Evolutionary conservation across 495 filamentous ascomycete species (phyloP).

Genomic region (Coniosporium apollinis): DNA sequence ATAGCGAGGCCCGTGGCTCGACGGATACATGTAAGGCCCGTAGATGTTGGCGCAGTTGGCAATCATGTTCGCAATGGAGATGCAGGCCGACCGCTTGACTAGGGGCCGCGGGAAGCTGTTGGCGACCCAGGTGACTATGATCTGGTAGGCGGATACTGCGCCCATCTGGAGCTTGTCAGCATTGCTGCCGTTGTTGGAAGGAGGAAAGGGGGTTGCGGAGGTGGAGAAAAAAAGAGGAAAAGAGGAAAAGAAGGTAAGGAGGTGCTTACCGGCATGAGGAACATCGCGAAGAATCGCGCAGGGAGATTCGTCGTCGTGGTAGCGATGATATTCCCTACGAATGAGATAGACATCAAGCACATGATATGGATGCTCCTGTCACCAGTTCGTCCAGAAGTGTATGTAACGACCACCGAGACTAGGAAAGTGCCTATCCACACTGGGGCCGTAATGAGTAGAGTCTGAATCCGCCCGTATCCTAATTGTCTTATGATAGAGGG

Average conservation of each 20-base stretch:
- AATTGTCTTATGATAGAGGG: slow-evolving; percentile 52
- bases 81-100: neutral
- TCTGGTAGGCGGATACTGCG: no score
- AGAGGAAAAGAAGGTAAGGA: neutral
- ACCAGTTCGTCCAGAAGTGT: neutral
- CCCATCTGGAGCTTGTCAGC: neutral
- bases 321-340: neutral
- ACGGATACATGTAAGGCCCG: neutral
- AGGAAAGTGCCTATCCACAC: slow-evolving; percentile 1
- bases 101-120: slow-evolving; percentile 1
- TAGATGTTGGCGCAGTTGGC: neutral
- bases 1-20: neutral
- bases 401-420: neutral
- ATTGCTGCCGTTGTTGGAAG: neutral
- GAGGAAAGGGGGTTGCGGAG: no score
- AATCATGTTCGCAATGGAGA: neutral
- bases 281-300: slow-evolving; percentile 1
- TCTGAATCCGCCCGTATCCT: neutral
- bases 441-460: neutral
- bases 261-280: neutral
- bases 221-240: no score
- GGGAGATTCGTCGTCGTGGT: neutral
- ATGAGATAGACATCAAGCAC: neutral
- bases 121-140: slow-evolving; percentile 1
- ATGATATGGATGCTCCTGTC: neutral